A percentile compares a stretch with the other conserved stretches of the same genome.
These are phyloP conservation scores for Stagonosporopsis tanaceti DNA, from an alignment of 2,329 filamentous ascomycete genomes.

Conservation along the genomic window DNA sequence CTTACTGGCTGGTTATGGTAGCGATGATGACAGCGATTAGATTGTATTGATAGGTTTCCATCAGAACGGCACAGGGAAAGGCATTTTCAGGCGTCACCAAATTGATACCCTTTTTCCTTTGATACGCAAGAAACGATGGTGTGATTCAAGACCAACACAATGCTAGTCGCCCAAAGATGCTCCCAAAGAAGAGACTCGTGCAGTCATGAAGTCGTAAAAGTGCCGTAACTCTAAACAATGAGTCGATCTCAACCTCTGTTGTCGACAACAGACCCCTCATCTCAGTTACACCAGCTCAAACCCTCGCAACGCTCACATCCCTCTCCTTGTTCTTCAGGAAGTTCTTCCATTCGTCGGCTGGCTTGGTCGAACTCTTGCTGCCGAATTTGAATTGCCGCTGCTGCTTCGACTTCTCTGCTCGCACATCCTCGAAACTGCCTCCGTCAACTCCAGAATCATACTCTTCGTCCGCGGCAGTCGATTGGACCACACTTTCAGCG, in stretches of 20 bases:
- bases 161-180: not conserved
- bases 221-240: not conserved
- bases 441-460: not conserved
- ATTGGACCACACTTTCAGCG: slow-evolving; percentile 21
- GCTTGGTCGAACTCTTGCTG: slow-evolving; percentile 1
- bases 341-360: slow-evolving; percentile 10
- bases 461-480: not conserved
- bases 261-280: not conserved
- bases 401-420: not conserved
- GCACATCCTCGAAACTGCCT: not conserved
- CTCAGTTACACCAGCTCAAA: not conserved
- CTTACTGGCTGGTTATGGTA: slow-evolving; percentile 87
- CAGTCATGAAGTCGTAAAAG: not conserved
- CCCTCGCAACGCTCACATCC: slow-evolving; percentile 20
- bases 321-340: slow-evolving; percentile 16
- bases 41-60: slow-evolving; percentile 9
- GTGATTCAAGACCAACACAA: not conserved
- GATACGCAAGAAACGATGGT: not conserved
- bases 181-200: not conserved
- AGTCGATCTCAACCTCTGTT: not conserved
- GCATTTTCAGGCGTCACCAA: slow-evolving; percentile 22
- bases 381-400: not conserved
- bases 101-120: slow-evolving; percentile 22
- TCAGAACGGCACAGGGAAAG: not conserved
- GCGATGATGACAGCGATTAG: slow-evolving; percentile 79